Base-by-base conservation (phyloP, 768 basidiomycete genomes). In the Boletus barrowsii region DNA sequence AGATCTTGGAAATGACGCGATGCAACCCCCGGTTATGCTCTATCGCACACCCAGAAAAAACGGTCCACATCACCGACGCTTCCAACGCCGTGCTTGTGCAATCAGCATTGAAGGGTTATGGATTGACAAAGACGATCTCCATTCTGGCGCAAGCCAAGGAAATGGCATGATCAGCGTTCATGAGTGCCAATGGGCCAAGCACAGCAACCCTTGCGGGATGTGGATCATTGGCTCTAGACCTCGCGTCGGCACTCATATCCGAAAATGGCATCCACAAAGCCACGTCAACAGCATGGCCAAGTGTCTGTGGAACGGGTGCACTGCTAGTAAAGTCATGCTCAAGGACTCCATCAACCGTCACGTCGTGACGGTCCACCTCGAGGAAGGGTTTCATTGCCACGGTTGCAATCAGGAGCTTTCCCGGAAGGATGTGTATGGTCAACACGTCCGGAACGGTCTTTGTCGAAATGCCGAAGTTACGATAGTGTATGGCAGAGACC, bases 291-390 rank as follows among this genome's bases (percentile, higher is more conserved):
- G 33, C 9, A 49, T 2, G 22, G 24, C 24, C 10, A 18, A 3
- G 8, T 58, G 58, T 42, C 11, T 42, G 17, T 59, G 58, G 58
- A 35, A 58, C 1, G 43, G 55, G 2, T 58, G 57, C 20, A 32
- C 8, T 2, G 14, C 32, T 14, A 10, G 26, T 4, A 49, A 41
- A 26, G 1, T 20, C 4, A 54, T 61, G 55, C 35, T 17, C 8
- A 35, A 40, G 18, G 46, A 32, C n/a, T 51, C 61, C 24, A 32
- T 54, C 4, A 46, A 26, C 15, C 46, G 53, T 8, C 57, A 59
- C 13, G 20, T 53, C 18, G n/a, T 53, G 1, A 61, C 53, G 0
- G 37, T 59, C 22, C 57, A 53, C 5, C 43, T 60, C 0, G 29
- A 13, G 0, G 59, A 60, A 9, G 29, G 30, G 6, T 54, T 60